A percentile compares a stretch with the other conserved stretches of the same genome.
These are phyloP conservation scores for Fomitopsis palustris DNA, from an alignment of 1,284 basidiomycete species.

Conservation along the genomic window DNA sequence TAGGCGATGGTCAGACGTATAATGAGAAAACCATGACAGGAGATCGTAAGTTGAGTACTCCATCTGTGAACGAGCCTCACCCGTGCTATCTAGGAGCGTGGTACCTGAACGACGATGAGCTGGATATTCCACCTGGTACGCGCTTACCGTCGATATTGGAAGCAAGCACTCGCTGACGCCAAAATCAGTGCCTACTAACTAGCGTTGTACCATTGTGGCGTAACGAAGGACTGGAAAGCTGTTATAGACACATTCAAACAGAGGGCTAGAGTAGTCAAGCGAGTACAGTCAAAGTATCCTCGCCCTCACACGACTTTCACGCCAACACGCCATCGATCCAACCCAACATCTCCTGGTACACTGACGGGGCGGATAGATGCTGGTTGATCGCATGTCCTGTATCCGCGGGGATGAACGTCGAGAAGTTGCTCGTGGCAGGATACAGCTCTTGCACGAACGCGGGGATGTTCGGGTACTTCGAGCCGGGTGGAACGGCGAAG, in stretches of 20 bases:
- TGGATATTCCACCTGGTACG: constrained; percentile 21
- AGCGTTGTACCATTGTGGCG: background rate
- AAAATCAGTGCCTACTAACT: background rate
- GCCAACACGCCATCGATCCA: too few species aligned
- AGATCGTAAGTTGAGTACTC: constrained; percentile 39
- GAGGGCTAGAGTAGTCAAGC: too few species aligned
- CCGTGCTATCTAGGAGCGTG: constrained; percentile 34
- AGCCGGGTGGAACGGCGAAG: constrained; percentile 11
- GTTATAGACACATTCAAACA: too few species aligned
- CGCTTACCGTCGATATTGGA: background rate
- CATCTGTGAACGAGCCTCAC: background rate
- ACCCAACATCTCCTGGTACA: constrained; percentile 11
- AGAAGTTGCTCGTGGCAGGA: constrained; percentile 11
- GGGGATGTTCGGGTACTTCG: constrained; percentile 6
- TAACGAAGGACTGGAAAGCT: too few species aligned
- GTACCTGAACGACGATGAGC: constrained; percentile 39
- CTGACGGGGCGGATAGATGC: constrained; percentile 10
- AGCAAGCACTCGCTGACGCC: background rate
- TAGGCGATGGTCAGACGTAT: constrained; percentile 52
- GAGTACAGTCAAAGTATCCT: too few species aligned
- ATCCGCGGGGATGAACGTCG: constrained; percentile 10
- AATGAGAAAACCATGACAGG: constrained; percentile 39
- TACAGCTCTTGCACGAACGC: constrained; percentile 9
- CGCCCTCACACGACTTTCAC: too few species aligned
- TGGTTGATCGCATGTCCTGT: constrained; percentile 8